Percentiles rank a stretch among this genome's conserved stretches.
These are phyloP conservation scores for Plasmodium fragile DNA, from an alignment of 169 alveolate genomes.

Conservation along the genomic window DNA sequence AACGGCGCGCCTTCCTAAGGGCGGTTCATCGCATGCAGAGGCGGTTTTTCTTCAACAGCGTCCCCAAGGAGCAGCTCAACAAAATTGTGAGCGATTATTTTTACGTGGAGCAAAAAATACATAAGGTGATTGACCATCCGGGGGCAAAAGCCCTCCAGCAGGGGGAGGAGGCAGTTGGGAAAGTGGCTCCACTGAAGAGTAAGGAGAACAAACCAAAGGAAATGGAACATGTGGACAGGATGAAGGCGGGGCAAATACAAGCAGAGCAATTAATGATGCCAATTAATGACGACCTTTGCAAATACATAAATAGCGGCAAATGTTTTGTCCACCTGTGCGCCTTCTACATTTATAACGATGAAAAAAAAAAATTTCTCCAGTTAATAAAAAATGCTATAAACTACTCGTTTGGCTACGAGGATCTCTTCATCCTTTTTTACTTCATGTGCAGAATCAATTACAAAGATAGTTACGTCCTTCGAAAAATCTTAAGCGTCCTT, in stretches of 20 bases:
- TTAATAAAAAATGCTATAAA: constrained; percentile 10
- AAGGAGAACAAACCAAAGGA: neutral
- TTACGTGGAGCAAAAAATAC: constrained; percentile 50
- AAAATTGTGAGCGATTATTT: constrained; percentile 59
- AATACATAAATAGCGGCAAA: constrained; percentile 43
- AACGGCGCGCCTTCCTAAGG: constrained; percentile 19
- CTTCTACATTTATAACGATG: constrained; percentile 62
- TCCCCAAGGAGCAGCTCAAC: constrained; percentile 19
- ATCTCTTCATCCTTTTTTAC: constrained; percentile 56
- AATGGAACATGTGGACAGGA: neutral
- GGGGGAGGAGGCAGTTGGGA: neutral
- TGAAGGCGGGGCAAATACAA: neutral
- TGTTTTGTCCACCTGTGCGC: constrained; percentile 36
- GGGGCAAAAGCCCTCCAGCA: neutral
- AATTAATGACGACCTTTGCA: constrained; percentile 9
- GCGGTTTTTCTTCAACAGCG: constrained; percentile 49
- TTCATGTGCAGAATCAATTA: constrained; percentile 55
- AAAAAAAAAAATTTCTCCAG: constrained; percentile 37
- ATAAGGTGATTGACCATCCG: constrained; percentile 30
- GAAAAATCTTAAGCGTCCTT: constrained; percentile 17
- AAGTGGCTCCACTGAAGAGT: neutral
- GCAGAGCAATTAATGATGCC: neutral
- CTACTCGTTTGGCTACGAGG: constrained; percentile 62
- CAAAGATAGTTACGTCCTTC: constrained; percentile 6
- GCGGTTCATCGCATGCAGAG: constrained; percentile 20